These are phyloP conservation scores for Plenodomus tracheiphilus DNA, from an alignment of 2,329 filamentous ascomycete genomes.

Conservation along the genomic window DNA sequence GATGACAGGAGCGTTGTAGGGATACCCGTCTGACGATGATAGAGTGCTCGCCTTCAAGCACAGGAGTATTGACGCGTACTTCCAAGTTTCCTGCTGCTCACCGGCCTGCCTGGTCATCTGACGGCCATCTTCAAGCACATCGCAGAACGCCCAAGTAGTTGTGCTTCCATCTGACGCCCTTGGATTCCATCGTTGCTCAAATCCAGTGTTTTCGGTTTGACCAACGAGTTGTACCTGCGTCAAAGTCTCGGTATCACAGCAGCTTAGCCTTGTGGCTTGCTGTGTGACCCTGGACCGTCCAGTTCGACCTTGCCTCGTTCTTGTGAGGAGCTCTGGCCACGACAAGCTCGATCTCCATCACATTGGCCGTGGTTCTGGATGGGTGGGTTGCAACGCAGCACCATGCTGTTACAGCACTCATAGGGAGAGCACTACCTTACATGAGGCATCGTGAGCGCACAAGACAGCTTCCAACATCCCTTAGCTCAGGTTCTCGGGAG, in stretches of 20 bases:
- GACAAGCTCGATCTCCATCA: not conserved
- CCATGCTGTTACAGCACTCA: constrained; percentile 5
- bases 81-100: not conserved
- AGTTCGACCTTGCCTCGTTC: constrained; percentile 15
- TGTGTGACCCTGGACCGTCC: constrained; percentile 13
- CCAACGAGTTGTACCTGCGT: constrained; percentile 19
- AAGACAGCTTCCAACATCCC: constrained; percentile 8
- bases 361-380: not conserved
- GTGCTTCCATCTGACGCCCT: constrained; percentile 1
- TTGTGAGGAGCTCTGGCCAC: constrained; percentile 2
- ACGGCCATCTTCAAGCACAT: not conserved
- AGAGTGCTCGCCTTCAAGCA: constrained; percentile 4
- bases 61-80: constrained; percentile 9
- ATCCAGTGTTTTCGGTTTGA: constrained; percentile 12
- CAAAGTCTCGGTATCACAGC: constrained; percentile 14
- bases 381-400: constrained; percentile 7
- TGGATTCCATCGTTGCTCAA: not conserved
- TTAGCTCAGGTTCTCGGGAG: not conserved
- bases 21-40: constrained; percentile 8
- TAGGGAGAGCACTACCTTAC: constrained; percentile 11
- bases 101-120: not conserved
- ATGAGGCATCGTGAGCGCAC: constrained; percentile 17
- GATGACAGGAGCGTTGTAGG: constrained; percentile 22
- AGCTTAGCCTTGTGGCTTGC: constrained; percentile 7
- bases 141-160: not conserved